Conservation (phyloP, 2,329 filamentous ascomycete genomes). For the Fusarium drepaniforme region DNA sequence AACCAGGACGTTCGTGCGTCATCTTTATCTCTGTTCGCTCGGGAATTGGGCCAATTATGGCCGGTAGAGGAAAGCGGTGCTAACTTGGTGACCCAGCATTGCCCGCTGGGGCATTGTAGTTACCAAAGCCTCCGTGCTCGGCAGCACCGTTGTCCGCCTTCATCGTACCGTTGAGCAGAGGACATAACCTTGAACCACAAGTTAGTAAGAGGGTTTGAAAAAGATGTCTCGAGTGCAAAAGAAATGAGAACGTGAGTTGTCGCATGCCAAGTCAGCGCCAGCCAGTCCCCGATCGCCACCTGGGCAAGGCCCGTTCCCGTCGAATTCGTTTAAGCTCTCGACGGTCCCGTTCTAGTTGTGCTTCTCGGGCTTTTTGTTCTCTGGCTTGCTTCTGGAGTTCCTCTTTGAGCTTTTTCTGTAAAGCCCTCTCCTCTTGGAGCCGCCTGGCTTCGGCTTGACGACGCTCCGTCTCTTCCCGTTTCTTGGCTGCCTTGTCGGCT, state of each 20-base stretch:
- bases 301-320: conserved; percentile 34
- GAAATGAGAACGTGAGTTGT: conserved; percentile 7
- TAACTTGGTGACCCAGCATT: conserved; percentile 51
- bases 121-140: conserved; percentile 71
- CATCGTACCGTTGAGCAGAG: conserved; percentile 86
- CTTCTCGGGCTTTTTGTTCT: conserved; percentile 24
- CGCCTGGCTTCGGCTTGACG: conserved; percentile 30
- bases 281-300: conserved; percentile 33
- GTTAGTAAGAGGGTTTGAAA: conserved; percentile 37
- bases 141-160: conserved; percentile 68
- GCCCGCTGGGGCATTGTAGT: conserved; percentile 58
- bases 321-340: conserved; percentile 30
- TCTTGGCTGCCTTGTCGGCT: conserved; percentile 25
- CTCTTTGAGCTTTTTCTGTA: conserved; percentile 28
- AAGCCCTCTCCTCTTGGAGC: conserved; percentile 29
- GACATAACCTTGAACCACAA: conserved; percentile 73
- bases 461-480: conserved; percentile 30
- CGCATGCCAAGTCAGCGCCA: conserved; percentile 30
- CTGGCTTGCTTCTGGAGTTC: conserved; percentile 30
- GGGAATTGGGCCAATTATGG: background rate
- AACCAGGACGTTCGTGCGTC: background rate
- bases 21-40: conserved; percentile 4
- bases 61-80: background rate
- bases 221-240: conserved; percentile 19
- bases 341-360: conserved; percentile 25